A percentile compares a stretch with the other conserved stretches of the same genome.
These are phyloP conservation scores for Colletotrichum sublineola DNA, from an alignment of 2,329 filamentous ascomycete species.

Conservation along the genomic window DNA sequence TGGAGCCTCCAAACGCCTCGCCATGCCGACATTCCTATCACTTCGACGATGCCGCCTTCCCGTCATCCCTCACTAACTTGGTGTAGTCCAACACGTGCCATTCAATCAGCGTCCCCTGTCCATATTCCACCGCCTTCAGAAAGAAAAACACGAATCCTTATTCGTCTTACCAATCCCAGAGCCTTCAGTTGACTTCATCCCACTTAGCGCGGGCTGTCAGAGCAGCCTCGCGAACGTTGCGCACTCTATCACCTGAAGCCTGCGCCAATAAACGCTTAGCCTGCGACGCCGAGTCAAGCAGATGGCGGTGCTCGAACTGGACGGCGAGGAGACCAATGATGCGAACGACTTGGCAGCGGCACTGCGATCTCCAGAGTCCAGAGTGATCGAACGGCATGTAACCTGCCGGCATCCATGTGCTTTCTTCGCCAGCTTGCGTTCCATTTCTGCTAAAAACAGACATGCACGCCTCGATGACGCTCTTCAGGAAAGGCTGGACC, in stretches of 20 bases:
- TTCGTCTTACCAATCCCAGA: neutral
- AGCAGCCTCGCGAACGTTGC: slow-evolving; percentile 65
- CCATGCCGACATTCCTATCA: slow-evolving; percentile 15
- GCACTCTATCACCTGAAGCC: slow-evolving; percentile 66
- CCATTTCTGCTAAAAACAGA: slow-evolving; percentile 48
- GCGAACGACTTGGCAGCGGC: slow-evolving; percentile 62
- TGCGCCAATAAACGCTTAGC: slow-evolving; percentile 62
- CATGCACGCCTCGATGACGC: slow-evolving; percentile 61
- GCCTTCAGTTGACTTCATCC: slow-evolving; percentile 52
- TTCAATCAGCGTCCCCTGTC: neutral
- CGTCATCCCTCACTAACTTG: neutral
- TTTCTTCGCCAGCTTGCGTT: slow-evolving; percentile 43
- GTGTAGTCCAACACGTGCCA: neutral
- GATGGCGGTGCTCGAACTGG: slow-evolving; percentile 61
- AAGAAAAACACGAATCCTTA: neutral
- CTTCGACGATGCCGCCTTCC: slow-evolving; percentile 8
- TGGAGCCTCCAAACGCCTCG: slow-evolving; percentile 26
- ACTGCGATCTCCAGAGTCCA: slow-evolving; percentile 45
- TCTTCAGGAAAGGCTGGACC: slow-evolving; percentile 62
- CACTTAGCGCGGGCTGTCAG: slow-evolving; percentile 64
- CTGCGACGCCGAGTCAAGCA: slow-evolving; percentile 59
- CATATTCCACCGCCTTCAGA: neutral
- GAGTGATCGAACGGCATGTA: slow-evolving; percentile 43
- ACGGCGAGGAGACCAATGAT: slow-evolving; percentile 63
- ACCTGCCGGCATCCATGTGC: slow-evolving; percentile 49